Base-by-base conservation (phyloP, 495 filamentous ascomycete genomes). In the Xylaria bambusicola region DNA sequence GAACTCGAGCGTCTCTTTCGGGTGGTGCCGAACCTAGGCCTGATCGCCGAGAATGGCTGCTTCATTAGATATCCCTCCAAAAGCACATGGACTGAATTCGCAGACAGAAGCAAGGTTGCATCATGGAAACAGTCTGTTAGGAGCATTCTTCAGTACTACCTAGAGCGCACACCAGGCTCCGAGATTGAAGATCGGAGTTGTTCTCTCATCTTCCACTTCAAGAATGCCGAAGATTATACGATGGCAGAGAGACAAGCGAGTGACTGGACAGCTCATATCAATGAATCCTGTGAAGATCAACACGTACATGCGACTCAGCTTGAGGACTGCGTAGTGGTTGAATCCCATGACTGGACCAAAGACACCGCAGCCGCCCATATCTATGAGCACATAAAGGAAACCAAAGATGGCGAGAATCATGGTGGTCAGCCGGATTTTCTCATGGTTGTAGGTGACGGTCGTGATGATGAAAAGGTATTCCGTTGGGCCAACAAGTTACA, bases 31-130 rank as follows among this genome's bases (percentile, higher is more conserved):
- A 84, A 86, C 47, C 77, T 97, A 1, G 93, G 93, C 1, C 77
- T 96, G 15, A 93, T 97, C 62, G 91, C 93, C 12, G 93, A 97
- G 73, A 96, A 94, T 69, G 93, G 93, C 2, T 96, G 89, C 66
- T 97, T 92, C 72, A 74, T 96, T 42, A 88, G 89, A 63, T 82
- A 88, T 58, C 84, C 82, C 51, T 80, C 84, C n/a, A 77, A 73
- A 15, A 79, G 81, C 10, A 74, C 78, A 18, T 97, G 93, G 93
- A 83, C 80, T 27, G 83, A 85, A 60, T 82, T 95, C 66, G 86
- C 86, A 7, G 87, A 95, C 68, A 71, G 81, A 17, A 74, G 82
- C 4, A 80, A 87, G 62, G 87, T 88, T 48, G 70, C 81, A 8
- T 74, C 69, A 1, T 97, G 93, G 93, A 95, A 95, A 73, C 75